Evolutionary conservation across 2,329 filamentous ascomycete genomes (phyloP).

Genomic region (Penicillium sp.): DNA sequence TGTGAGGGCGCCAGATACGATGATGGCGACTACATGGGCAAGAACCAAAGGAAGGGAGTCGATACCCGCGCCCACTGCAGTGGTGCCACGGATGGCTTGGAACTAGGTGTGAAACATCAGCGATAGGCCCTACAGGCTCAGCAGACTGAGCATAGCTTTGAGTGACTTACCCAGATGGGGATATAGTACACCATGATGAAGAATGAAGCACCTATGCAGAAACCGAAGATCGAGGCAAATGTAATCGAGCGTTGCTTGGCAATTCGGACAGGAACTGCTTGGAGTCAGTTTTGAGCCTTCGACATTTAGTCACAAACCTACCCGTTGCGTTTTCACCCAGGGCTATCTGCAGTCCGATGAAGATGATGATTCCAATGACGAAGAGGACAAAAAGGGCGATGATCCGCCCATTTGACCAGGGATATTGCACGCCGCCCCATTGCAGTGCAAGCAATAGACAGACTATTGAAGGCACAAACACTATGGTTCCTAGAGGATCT

Average conservation of each 20-base stretch:
- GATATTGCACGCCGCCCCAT: neutral
- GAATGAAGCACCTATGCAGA: neutral
- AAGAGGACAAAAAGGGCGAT: neutral
- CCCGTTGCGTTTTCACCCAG: neutral
- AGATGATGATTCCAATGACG: neutral
- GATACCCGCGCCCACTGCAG: neutral
- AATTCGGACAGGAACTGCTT: neutral
- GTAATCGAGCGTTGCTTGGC: neutral
- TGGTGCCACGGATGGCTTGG: neutral
- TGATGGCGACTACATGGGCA: neutral
- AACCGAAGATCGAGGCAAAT: neutral
- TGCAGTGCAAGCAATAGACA: neutral
- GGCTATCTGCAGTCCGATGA: neutral
- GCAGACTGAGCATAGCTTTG: too few relatives aligned
- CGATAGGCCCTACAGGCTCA: neutral
- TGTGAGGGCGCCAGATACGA: neutral
- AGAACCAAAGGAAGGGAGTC: neutral
- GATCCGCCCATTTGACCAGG: neutral
- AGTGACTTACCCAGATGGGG: neutral
- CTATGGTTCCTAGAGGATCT: neutral
- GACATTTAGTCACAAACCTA: neutral
- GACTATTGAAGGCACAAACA: neutral
- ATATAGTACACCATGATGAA: neutral
- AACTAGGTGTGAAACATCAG: neutral
- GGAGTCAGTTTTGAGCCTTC: neutral